Percentiles rank a stretch among this genome's conserved stretches.
These are phyloP conservation scores for Tephrocybe sp. DNA, from an alignment of 768 basidiomycete species.

Conservation along the genomic window DNA sequence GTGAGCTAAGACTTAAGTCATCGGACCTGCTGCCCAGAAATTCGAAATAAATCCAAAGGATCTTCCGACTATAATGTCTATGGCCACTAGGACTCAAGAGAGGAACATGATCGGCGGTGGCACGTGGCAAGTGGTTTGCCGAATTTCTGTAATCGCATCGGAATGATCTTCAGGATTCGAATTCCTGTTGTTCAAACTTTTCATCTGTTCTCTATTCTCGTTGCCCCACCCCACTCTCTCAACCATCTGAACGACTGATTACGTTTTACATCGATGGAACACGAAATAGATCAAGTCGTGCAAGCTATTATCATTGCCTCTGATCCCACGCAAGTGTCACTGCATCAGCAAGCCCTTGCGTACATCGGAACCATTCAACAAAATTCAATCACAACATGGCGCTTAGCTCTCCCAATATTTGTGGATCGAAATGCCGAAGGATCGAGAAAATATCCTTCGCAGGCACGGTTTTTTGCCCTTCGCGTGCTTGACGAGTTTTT, in stretches of 20 bases:
- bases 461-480: conserved; percentile 80
- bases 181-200: conserved; percentile 16
- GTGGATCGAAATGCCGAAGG: conserved; percentile 61
- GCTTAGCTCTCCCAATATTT: conserved; percentile 75
- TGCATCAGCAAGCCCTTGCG: conserved; percentile 86
- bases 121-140: conserved; percentile 17
- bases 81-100: background rate
- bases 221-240: conserved; percentile 1
- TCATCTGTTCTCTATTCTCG: conserved; percentile 14
- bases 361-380: conserved; percentile 79
- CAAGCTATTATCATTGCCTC: conserved; percentile 89
- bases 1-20: no score
- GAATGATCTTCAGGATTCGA: conserved; percentile 21
- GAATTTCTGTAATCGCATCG: conserved; percentile 19
- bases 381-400: conserved; percentile 77
- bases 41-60: no score
- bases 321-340: conserved; percentile 64
- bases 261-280: conserved; percentile 52
- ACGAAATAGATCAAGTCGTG: conserved; percentile 72
- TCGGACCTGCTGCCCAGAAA: no score
- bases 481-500: conserved; percentile 81
- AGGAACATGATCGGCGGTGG: conserved; percentile 17
- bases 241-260: background rate
- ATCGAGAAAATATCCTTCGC: conserved; percentile 63
- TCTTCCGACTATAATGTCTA: no score